Conservation (phyloP, 352 stramenopile genomes). For the Globisporangium cystogenes region DNA sequence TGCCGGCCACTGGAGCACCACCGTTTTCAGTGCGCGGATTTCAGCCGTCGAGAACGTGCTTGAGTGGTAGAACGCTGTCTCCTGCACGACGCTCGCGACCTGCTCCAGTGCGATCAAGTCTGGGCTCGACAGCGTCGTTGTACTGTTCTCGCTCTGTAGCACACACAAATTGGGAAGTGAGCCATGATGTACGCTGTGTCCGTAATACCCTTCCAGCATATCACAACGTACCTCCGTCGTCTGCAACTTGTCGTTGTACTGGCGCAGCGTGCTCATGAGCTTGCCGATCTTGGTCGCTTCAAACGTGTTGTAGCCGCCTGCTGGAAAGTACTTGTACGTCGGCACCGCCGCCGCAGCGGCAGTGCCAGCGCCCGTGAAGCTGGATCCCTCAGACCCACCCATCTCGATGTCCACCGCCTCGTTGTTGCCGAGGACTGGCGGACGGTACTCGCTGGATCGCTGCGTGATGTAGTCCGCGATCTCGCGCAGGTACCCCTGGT, state of each 20-base stretch:
- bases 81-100: constrained; percentile 59
- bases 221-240: constrained; percentile 20
- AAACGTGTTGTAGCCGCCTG: constrained; percentile 88
- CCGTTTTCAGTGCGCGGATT: constrained; percentile 48
- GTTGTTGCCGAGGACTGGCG: constrained; percentile 56
- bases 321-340: constrained; percentile 66
- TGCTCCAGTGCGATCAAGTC: constrained; percentile 60
- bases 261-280: constrained; percentile 85
- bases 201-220: constrained; percentile 12
- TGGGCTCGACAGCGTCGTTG: constrained; percentile 25
- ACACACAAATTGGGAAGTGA: constrained; percentile 16
- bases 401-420: constrained; percentile 14
- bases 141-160: constrained; percentile 4
- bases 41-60: constrained; percentile 69
- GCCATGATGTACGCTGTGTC: neutral
- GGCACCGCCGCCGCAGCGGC: constrained; percentile 1
- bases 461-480: constrained; percentile 97
- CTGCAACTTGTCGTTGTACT: constrained; percentile 85
- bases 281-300: constrained; percentile 91
- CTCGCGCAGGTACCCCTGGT: constrained; percentile 89
- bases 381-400: constrained; percentile 3
- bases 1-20: constrained; percentile 66
- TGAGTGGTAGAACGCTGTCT: constrained; percentile 91
- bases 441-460: constrained; percentile 70
- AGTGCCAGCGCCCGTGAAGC: neutral